phyloP scores from a whole-genome alignment of 2,329 filamentous ascomycete genomes.

The Didymella sp. region DNA sequence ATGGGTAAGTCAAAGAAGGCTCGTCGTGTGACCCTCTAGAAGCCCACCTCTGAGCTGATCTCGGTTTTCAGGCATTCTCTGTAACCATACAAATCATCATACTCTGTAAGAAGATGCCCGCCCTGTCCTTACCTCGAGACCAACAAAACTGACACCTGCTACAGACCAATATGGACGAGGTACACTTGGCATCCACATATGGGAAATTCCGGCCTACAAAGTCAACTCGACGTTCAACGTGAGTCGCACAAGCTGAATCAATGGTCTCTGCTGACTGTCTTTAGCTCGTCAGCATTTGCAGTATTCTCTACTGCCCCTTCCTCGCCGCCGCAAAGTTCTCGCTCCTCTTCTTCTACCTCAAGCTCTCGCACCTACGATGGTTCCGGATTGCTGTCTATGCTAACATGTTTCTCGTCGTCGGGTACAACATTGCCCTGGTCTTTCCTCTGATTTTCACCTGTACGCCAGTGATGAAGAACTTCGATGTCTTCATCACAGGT shows the following conservation, averaged over 20 bases:
- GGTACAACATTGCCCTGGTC: slow-evolving; percentile 27
- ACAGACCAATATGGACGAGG: slow-evolving; percentile 23
- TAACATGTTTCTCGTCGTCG: slow-evolving; percentile 31
- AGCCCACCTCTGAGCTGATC: background rate
- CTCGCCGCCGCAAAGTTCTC: slow-evolving; percentile 31
- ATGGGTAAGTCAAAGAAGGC: slow-evolving; percentile 15
- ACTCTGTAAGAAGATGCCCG: slow-evolving; percentile 7
- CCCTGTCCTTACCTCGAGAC: too few relatives aligned
- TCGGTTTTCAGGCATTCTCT: slow-evolving; percentile 12
- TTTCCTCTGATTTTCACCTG: slow-evolving; percentile 35
- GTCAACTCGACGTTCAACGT: slow-evolving; percentile 24
- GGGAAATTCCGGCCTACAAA: slow-evolving; percentile 24
- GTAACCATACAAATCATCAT: slow-evolving; percentile 20
- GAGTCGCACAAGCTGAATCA: background rate
- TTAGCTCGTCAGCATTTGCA: slow-evolving; percentile 17
- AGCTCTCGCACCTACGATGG: slow-evolving; percentile 20
- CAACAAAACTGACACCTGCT: background rate
- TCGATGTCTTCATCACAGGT: slow-evolving; percentile 24
- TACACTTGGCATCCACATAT: slow-evolving; percentile 30
- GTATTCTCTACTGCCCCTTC: slow-evolving; percentile 25
- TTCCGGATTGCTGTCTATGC: slow-evolving; percentile 22
- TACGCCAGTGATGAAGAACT: slow-evolving; percentile 25
- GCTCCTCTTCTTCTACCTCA: slow-evolving; percentile 30
- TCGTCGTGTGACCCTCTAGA: background rate
- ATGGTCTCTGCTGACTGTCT: background rate